These are phyloP conservation scores for Sonneratia alba DNA, from an alignment of 345 rosid species.

Conservation along the genomic window DNA sequence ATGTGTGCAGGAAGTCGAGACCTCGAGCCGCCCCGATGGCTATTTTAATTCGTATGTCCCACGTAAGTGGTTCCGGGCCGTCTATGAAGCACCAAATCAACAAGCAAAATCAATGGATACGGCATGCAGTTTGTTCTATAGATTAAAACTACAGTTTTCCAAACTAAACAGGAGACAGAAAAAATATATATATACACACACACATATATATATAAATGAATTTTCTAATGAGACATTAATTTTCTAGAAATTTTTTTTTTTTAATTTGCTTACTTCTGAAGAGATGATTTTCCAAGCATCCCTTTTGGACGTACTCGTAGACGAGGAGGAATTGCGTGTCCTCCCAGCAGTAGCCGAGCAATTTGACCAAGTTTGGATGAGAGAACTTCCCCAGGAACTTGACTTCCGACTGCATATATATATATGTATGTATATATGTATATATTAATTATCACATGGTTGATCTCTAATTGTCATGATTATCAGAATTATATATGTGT, in stretches of 20 bases:
- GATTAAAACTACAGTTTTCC: too few relatives aligned
- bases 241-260: too few relatives aligned
- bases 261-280: constrained; percentile 36
- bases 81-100: constrained; percentile 20
- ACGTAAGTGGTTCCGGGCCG: constrained; percentile 45
- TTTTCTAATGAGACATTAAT: too few relatives aligned
- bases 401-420: constrained; percentile 48
- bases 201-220: too few relatives aligned
- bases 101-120: background rate
- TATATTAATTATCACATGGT: too few relatives aligned
- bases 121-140: too few relatives aligned
- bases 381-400: constrained; percentile 56
- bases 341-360: constrained; percentile 74
- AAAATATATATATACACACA: too few relatives aligned
- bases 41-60: constrained; percentile 51
- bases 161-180: too few relatives aligned
- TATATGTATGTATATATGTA: too few relatives aligned
- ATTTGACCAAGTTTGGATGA: constrained; percentile 70
- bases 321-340: constrained; percentile 63
- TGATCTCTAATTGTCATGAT: too few relatives aligned
- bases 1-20: constrained; percentile 50
- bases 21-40: constrained; percentile 75
- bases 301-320: constrained; percentile 56
- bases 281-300: constrained; percentile 65
- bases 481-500: too few relatives aligned